These are phyloP conservation scores for Boletus sp. DNA, from an alignment of 768 basidiomycete genomes.

Conservation along the genomic window DNA sequence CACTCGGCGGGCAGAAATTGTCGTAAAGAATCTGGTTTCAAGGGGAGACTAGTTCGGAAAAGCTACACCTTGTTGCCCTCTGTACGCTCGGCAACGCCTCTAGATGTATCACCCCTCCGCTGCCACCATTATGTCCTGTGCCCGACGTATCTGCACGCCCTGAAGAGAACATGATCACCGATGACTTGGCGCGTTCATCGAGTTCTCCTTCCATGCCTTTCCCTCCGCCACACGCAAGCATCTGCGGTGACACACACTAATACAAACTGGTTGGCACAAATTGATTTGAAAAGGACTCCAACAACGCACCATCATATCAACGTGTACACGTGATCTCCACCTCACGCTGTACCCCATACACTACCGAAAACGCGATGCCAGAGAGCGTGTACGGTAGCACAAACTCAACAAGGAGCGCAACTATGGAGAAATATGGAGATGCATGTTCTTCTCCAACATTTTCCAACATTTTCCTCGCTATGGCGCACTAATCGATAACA, in stretches of 20 bases:
- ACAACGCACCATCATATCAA: slow-evolving; percentile 10
- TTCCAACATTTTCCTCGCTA: no score
- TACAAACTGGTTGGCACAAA: not conserved
- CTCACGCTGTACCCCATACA: not conserved
- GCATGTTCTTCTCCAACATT: not conserved
- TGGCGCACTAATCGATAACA: no score
- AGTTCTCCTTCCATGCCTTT: slow-evolving; percentile 6
- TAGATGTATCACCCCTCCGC: no score
- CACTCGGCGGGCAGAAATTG: no score
- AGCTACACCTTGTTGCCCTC: no score
- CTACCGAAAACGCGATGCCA: slow-evolving; percentile 11
- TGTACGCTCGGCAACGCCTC: no score
- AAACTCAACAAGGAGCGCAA: slow-evolving; percentile 10
- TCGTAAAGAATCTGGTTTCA: no score
- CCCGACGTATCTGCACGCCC: no score
- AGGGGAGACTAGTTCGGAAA: no score
- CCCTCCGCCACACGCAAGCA: slow-evolving; percentile 11
- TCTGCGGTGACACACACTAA: slow-evolving; percentile 18
- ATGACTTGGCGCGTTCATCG: not conserved
- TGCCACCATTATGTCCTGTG: no score
- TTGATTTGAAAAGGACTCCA: not conserved
- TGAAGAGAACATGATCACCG: not conserved
- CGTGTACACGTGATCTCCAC: not conserved
- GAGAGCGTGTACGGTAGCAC: slow-evolving; percentile 13
- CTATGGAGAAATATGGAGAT: not conserved